Evolutionary conservation across 2,329 filamentous ascomycete genomes (phyloP).

Genomic region (Fusarium cyanostomum): DNA sequence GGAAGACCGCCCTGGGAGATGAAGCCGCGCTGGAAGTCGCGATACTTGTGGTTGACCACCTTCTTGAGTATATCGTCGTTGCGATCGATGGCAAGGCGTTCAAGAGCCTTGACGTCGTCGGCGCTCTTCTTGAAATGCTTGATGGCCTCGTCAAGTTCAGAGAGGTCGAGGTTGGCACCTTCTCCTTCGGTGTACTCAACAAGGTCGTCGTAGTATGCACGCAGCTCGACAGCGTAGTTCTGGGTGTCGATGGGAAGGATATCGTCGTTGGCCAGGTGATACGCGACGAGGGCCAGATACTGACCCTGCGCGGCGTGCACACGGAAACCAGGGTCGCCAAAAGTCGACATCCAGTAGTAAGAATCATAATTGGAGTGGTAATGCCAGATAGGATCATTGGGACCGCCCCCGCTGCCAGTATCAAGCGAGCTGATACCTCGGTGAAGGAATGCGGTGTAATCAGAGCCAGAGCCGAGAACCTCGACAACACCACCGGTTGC

Average conservation of each 20-base stretch:
- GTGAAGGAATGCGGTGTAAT: conserved; percentile 75
- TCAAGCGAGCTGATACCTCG: conserved; percentile 60
- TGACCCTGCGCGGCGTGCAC: conserved; percentile 68
- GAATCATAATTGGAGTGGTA: conserved; percentile 89
- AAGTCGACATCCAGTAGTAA: conserved; percentile 84
- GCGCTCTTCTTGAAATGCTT: conserved; percentile 48
- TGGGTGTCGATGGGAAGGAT: conserved; percentile 53
- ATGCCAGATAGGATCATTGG: conserved; percentile 69
- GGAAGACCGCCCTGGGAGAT: conserved; percentile 59
- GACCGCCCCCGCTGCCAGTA: conserved; percentile 59
- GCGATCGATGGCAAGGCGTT: conserved; percentile 42
- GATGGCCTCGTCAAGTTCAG: conserved; percentile 51
- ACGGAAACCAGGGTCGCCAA: conserved; percentile 73
- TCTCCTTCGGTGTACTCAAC: conserved; percentile 45
- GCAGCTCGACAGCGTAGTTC: conserved; percentile 53
- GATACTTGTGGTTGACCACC: conserved; percentile 57
- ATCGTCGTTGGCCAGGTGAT: conserved; percentile 51
- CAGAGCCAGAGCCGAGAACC: conserved; percentile 72
- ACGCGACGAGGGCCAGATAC: conserved; percentile 52
- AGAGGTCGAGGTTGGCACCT: conserved; percentile 49
- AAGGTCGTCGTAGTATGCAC: conserved; percentile 52
- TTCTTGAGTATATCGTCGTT: conserved; percentile 46
- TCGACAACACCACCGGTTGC: conserved; percentile 50
- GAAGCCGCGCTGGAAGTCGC: conserved; percentile 60
- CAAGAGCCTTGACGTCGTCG: conserved; percentile 46